Evolutionary conservation across 352 stramenopile species (phyloP).

Genomic region (Elongisporangium prolatum): DNA sequence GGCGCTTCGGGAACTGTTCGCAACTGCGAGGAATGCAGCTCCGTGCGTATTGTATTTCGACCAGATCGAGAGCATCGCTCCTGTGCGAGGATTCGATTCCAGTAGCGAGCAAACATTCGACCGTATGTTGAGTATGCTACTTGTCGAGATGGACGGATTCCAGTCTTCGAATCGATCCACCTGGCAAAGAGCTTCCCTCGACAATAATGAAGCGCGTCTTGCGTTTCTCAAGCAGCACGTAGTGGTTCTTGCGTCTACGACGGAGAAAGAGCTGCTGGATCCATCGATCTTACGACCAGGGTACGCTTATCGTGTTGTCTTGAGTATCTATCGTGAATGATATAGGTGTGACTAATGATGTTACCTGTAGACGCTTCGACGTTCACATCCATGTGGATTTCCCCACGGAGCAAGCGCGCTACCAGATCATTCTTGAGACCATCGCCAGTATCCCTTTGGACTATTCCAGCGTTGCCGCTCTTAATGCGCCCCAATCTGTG

Average conservation of each 20-base stretch:
- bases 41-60: conserved; percentile 92
- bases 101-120: conserved; percentile 92
- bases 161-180: background rate
- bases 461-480: conserved; percentile 25
- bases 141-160: conserved; percentile 91
- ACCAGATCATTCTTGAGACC: conserved; percentile 42
- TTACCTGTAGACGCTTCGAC: conserved; percentile 61
- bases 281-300: conserved; percentile 82
- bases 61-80: conserved; percentile 89
- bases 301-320: conserved; percentile 19
- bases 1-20: conserved; percentile 83
- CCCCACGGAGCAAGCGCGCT: conserved; percentile 47
- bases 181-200: background rate
- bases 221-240: conserved; percentile 81
- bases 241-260: conserved; percentile 82
- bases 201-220: conserved; percentile 28
- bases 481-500: conserved; percentile 30
- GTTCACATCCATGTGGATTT: conserved; percentile 68
- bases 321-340: background rate
- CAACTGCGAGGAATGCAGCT: conserved; percentile 75
- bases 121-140: conserved; percentile 85
- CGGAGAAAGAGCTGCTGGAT: conserved; percentile 67
- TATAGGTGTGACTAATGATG: conserved; percentile 1
- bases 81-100: conserved; percentile 85
- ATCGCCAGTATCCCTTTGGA: conserved; percentile 50